Base-by-base conservation (phyloP, 2,329 filamentous ascomycete species). In the Domatiomyces globalis region DNA sequence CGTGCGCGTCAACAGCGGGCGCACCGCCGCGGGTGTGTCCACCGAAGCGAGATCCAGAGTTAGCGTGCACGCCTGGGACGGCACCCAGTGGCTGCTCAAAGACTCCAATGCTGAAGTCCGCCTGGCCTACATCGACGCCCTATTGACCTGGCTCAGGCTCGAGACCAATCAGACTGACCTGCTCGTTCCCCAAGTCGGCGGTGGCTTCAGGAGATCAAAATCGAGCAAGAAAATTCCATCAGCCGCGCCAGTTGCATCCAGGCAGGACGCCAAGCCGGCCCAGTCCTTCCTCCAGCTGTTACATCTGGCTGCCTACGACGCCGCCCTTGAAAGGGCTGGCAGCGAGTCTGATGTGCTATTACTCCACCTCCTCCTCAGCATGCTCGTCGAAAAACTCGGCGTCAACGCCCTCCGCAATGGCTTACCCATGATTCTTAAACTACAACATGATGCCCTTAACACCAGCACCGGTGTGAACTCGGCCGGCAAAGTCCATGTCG, bases 21-120 rank as follows among this genome's bases (percentile, higher is more conserved):
- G 74, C 19, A 79, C 75, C 58, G 70, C 75, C 54, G 74, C 71
- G 58, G 77, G 76, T 58, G 80, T 75, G 63, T 75, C 73, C 49
- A 78, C 78, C 27, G 77, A 92, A 49, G 79, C 81, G 5, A 78
- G 88, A 56, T 86, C 84, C 64, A 79, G 75, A 43, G 85, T 94
- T 0, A 82, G 85, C 0, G 75, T 94, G 7, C 78, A 85, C 50
- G 84, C 89, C 0, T 98, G 92, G 92, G 89, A 96, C 66, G 87
- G 87, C n/a, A 95, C 89, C 0, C 87, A 95, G 55, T 95, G 87
- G 86, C 78, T 96, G 45, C 71, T 96, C 18, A 81, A 85, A 39
- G 90, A 95, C 62, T 75, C 80, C 0, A 83, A 89, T 61, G 80
- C 80, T 29, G 75, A 80, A 29, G 88, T 96, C 33, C 80, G 89